Evolutionary conservation across 306 rosid species (phyloP).

Genomic region (Cicer cuneatum): DNA sequence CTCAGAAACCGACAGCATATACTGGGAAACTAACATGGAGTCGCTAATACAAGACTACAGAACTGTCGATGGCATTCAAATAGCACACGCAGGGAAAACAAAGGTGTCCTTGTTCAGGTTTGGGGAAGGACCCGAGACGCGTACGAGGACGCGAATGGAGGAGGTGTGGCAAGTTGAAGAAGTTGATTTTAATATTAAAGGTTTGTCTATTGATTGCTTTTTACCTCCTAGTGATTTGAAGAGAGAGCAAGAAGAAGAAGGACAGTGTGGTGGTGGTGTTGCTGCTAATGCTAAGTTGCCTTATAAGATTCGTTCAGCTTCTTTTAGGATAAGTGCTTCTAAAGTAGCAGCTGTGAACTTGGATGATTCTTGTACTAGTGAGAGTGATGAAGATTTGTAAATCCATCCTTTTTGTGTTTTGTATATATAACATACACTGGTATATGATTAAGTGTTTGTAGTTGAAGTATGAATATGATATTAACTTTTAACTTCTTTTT

Average conservation of each 20-base stretch:
- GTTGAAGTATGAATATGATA: conserved; percentile 28
- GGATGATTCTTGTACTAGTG: conserved; percentile 57
- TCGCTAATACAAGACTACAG: conserved; percentile 71
- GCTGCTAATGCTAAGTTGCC: conserved; percentile 56
- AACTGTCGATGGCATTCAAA: conserved; percentile 67
- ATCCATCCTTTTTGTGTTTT: conserved; percentile 45
- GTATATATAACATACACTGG: conserved; percentile 44
- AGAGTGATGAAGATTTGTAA: conserved; percentile 59
- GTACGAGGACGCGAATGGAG: conserved; percentile 80
- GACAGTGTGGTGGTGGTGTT: conserved; percentile 28
- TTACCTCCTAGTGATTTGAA: conserved; percentile 84
- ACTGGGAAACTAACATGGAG: conserved; percentile 95
- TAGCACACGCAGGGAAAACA: conserved; percentile 80
- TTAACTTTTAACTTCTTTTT: conserved; percentile 29
- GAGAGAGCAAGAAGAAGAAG: conserved; percentile 57
- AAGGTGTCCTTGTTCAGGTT: conserved; percentile 70
- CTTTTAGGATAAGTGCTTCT: conserved; percentile 64
- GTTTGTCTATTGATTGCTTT: conserved; percentile 81
- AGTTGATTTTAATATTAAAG: conserved; percentile 82
- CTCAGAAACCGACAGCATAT: conserved; percentile 52
- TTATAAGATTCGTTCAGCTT: conserved; percentile 61
- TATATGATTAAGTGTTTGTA: conserved; percentile 37
- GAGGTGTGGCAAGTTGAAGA: conserved; percentile 89
- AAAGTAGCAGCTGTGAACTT: conserved; percentile 75
- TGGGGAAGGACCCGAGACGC: conserved; percentile 63